phyloP scores from a whole-genome alignment of 495 filamentous ascomycete species.

The Penicillium lividum region DNA sequence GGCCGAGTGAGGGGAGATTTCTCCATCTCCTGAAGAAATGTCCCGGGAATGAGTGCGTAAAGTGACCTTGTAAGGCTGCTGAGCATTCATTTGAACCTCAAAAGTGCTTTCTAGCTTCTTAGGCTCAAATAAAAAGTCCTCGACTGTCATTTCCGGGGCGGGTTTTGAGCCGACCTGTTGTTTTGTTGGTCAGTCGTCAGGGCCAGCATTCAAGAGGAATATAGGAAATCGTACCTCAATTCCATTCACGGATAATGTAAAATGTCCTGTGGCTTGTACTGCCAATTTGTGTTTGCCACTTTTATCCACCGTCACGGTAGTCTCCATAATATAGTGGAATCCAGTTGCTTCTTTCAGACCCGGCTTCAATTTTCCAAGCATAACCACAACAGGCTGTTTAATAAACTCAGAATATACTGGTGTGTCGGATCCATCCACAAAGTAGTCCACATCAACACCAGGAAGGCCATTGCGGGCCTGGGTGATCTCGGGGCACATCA shows the following conservation, averaged over 20 bases:
- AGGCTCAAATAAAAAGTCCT: slow-evolving; percentile 9
- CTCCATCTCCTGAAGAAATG: background rate
- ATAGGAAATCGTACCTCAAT: background rate
- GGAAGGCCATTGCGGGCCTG: slow-evolving; percentile 1
- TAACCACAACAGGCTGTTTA: background rate
- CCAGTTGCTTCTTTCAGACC: background rate
- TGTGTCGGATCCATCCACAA: background rate
- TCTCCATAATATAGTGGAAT: slow-evolving; percentile 8
- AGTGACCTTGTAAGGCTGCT: background rate
- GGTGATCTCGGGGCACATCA: background rate
- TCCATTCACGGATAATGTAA: slow-evolving; percentile 5
- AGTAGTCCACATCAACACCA: slow-evolving; percentile 5
- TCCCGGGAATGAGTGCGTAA: slow-evolving; percentile 1
- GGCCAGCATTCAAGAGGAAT: background rate
- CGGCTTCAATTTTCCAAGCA: slow-evolving; percentile 8
- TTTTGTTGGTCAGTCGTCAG: background rate
- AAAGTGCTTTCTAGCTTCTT: slow-evolving; percentile 3
- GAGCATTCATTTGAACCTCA: slow-evolving; percentile 4
- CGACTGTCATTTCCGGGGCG: slow-evolving; percentile 6
- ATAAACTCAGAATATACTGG: background rate
- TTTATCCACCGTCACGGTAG: background rate
- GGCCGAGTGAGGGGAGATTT: slow-evolving; percentile 6
- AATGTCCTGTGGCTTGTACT: slow-evolving; percentile 9
- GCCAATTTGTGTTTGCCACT: slow-evolving; percentile 6
- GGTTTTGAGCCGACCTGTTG: slow-evolving; percentile 3